Conservation (phyloP, 2,329 filamentous ascomycete genomes). For the Cladorrhinum sp. region DNA sequence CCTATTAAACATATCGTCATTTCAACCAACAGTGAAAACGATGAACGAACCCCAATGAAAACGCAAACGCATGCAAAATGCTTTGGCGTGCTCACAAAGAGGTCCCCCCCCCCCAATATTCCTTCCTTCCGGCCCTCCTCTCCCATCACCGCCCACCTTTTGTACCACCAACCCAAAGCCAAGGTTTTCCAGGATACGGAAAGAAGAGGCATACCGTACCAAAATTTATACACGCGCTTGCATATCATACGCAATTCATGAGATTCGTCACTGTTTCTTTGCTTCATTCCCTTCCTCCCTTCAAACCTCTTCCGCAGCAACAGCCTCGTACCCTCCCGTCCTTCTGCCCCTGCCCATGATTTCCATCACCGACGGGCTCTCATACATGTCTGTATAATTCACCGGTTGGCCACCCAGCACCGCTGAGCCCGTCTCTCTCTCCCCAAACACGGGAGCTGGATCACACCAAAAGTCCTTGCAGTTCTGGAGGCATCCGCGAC, state of each 20-base stretch:
- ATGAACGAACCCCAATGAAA: too few relatives aligned
- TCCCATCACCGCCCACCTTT: too few relatives aligned
- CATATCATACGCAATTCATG: neutral
- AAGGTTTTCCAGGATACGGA: neutral
- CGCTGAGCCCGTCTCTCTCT: conserved; percentile 69
- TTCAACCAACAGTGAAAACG: neutral
- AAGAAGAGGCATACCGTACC: neutral
- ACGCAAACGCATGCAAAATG: too few relatives aligned
- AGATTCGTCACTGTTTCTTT: neutral
- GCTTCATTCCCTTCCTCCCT: neutral
- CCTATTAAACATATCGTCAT: neutral
- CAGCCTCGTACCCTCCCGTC: conserved; percentile 60
- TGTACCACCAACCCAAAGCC: neutral
- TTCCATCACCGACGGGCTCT: conserved; percentile 71
- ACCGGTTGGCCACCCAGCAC: conserved; percentile 74
- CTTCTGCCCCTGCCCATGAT: conserved; percentile 38
- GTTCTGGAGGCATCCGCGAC: conserved; percentile 76
- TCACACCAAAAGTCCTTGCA: conserved; percentile 98
- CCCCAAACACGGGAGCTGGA: conserved; percentile 74
- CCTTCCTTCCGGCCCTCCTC: too few relatives aligned
- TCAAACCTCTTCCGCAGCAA: conserved; percentile 56
- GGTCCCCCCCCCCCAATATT: too few relatives aligned
- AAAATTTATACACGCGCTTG: neutral
- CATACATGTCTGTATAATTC: conserved; percentile 88
- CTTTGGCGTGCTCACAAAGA: too few relatives aligned